Evolutionary conservation across 352 stramenopile species (phyloP).

Genomic region (Bremia lactucae): DNA sequence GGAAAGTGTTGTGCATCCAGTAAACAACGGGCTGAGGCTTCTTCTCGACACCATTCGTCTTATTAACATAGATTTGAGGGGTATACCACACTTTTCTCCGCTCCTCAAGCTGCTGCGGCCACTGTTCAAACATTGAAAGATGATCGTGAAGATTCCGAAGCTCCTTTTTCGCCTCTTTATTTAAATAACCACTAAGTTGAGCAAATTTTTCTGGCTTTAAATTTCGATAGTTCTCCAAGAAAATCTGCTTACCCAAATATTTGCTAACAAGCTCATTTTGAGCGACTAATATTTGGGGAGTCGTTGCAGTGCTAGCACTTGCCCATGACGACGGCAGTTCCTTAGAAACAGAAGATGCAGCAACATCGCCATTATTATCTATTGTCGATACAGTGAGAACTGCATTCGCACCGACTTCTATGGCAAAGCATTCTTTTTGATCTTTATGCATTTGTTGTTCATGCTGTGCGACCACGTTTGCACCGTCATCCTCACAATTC

Average conservation of each 20-base stretch:
- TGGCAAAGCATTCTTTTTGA: not conserved
- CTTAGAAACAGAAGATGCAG: not conserved
- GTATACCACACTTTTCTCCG: slow-evolving; percentile 34
- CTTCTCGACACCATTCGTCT: not conserved
- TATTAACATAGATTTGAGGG: slow-evolving; percentile 5
- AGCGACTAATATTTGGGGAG: slow-evolving; percentile 17
- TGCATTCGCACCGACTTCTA: not conserved
- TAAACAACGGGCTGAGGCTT: slow-evolving; percentile 37
- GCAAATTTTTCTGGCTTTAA: not conserved
- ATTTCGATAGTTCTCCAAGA: not conserved
- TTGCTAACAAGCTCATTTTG: slow-evolving; percentile 14
- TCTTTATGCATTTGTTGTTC: not conserved
- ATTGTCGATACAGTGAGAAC: not conserved
- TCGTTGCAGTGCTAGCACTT: slow-evolving; percentile 5
- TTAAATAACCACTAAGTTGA: not conserved
- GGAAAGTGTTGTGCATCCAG: slow-evolving; percentile 55
- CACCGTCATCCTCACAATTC: not conserved
- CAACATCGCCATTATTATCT: slow-evolving; percentile 1
- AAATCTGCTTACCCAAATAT: slow-evolving; percentile 11
- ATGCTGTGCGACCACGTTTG: slow-evolving; percentile 7
- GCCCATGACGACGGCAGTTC: slow-evolving; percentile 5
- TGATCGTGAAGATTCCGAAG: slow-evolving; percentile 3
- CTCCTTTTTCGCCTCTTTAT: slow-evolving; percentile 1
- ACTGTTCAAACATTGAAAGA: slow-evolving; percentile 24
- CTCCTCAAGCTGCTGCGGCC: slow-evolving; percentile 37